These are phyloP conservation scores for Nakazawaea ambrosiae DNA, from an alignment of 805 yeast species.

Conservation along the genomic window DNA sequence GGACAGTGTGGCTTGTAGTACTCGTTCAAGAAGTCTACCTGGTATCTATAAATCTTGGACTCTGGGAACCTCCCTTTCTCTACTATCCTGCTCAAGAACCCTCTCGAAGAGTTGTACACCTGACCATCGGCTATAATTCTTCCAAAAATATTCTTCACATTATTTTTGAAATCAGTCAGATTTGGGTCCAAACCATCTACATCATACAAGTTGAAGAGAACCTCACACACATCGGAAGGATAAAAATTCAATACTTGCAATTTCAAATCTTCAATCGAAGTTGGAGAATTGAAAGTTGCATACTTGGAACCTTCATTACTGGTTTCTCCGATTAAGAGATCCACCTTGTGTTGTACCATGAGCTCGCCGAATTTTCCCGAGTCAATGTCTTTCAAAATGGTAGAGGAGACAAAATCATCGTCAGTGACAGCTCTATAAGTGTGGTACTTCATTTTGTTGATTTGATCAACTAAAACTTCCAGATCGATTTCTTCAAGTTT, in stretches of 20 bases:
- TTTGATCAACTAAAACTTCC: constrained; percentile 17
- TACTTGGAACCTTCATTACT: constrained; percentile 26
- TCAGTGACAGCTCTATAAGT: constrained; percentile 36
- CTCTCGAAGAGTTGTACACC: constrained; percentile 31
- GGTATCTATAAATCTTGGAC: constrained; percentile 23
- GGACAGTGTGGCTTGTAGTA: constrained; percentile 18
- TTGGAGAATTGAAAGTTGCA: constrained; percentile 24
- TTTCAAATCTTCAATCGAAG: constrained; percentile 20
- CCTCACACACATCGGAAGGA: constrained; percentile 21
- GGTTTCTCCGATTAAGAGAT: constrained; percentile 27
- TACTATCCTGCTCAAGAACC: constrained; percentile 25
- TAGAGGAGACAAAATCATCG: constrained; percentile 26
- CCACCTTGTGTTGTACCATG: constrained; percentile 15
- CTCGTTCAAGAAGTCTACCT: constrained; percentile 22
- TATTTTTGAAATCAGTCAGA: constrained; percentile 14
- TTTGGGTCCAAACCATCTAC: constrained; percentile 12
- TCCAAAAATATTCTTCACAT: constrained; percentile 23
- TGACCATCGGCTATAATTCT: constrained; percentile 30
- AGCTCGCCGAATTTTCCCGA: constrained; percentile 22
- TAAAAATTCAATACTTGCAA: constrained; percentile 29
- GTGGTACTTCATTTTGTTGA: constrained; percentile 20
- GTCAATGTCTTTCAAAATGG: constrained; percentile 24
- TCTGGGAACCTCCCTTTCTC: constrained; percentile 22
- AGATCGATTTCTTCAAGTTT: constrained; percentile 17
- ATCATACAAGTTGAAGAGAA: constrained; percentile 18